Evolutionary conservation across 2,329 filamentous ascomycete genomes (phyloP).

Genomic region (Camptophora hylomeconis): DNA sequence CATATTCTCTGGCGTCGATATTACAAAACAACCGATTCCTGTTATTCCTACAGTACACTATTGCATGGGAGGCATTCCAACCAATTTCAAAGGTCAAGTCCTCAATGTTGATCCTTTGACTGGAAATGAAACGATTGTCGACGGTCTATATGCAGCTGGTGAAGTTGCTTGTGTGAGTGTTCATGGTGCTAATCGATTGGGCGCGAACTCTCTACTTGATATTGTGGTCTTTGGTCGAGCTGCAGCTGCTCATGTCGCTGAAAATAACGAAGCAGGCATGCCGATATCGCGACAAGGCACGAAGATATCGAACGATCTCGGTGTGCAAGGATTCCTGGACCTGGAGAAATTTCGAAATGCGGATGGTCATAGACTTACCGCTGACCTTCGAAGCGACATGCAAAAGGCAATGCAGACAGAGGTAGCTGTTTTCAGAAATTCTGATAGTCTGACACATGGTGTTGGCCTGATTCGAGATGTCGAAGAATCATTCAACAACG

Average conservation of each 20-base stretch:
- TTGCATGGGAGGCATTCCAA: slow-evolving; percentile 92
- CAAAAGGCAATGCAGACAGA: slow-evolving; percentile 93
- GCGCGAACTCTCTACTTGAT: slow-evolving; percentile 83
- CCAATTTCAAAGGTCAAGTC: slow-evolving; percentile 81
- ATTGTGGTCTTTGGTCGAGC: slow-evolving; percentile 83
- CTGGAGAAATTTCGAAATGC: slow-evolving; percentile 70
- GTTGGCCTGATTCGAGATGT: slow-evolving; percentile 69
- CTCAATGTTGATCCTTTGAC: slow-evolving; percentile 59
- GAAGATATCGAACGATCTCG: slow-evolving; percentile 56
- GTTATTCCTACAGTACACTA: slow-evolving; percentile 85
- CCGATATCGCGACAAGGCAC: slow-evolving; percentile 45
- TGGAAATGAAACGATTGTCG: slow-evolving; percentile 72
- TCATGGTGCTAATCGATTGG: slow-evolving; percentile 81
- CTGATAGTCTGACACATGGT: slow-evolving; percentile 74
- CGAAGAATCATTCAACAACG: slow-evolving; percentile 52
- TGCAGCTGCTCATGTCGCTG: slow-evolving; percentile 77
- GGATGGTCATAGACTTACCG: slow-evolving; percentile 64
- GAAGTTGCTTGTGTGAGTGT: slow-evolving; percentile 86
- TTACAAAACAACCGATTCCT: slow-evolving; percentile 77
- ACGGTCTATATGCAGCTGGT: slow-evolving; percentile 77
- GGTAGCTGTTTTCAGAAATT: slow-evolving; percentile 81
- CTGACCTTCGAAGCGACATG: slow-evolving; percentile 73
- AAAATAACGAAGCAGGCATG: slow-evolving; percentile 69
- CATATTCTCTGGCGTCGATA: slow-evolving; percentile 82
- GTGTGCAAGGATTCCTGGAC: slow-evolving; percentile 62